These are phyloP conservation scores for Lachnellula arida DNA, from an alignment of 2,329 filamentous ascomycete species.

Conservation along the genomic window DNA sequence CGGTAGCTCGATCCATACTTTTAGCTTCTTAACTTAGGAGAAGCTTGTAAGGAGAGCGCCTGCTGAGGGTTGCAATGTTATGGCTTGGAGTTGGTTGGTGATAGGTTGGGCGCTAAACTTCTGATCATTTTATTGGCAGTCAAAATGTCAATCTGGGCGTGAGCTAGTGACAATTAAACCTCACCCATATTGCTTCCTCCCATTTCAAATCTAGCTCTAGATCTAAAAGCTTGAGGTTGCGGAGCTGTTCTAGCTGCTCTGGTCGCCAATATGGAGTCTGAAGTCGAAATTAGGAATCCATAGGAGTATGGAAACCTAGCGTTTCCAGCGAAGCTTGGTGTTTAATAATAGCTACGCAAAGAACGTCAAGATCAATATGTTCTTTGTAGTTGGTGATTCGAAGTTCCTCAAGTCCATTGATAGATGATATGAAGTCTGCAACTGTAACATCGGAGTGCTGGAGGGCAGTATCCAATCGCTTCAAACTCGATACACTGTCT, in stretches of 20 bases:
- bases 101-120: background rate
- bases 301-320: background rate
- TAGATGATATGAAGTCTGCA: background rate
- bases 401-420: background rate
- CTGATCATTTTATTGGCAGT: no score
- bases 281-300: background rate
- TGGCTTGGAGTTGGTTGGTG: background rate
- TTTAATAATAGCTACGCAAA: background rate
- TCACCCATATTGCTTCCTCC: background rate
- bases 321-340: background rate
- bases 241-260: background rate
- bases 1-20: background rate
- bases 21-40: background rate
- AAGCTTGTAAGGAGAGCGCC: background rate
- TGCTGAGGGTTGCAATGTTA: background rate
- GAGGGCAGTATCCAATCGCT: background rate
- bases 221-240: background rate
- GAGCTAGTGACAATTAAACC: background rate
- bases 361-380: background rate
- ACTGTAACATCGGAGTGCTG: background rate
- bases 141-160: background rate
- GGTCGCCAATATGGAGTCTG: background rate
- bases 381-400: background rate
- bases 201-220: background rate
- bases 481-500: background rate